Evolutionary conservation across 2,329 filamentous ascomycete species (phyloP), one percentile per base, ranked within the genome.

Genomic region (Epichloe sp.): DNA sequence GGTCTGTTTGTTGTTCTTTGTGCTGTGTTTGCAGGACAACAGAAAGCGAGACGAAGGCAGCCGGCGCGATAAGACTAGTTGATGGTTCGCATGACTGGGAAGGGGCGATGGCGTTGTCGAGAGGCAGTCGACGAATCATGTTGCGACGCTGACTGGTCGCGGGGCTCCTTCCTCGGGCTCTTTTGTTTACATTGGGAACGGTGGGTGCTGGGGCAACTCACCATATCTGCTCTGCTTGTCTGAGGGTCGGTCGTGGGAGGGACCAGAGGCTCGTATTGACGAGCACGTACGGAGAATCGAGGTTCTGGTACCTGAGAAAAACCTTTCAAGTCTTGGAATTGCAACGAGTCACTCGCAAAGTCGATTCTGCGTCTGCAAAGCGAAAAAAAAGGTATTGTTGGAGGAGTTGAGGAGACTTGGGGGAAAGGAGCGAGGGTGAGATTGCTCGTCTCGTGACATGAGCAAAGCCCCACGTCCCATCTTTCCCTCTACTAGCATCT

Each of bases 151-250:
- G 34, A 21, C 21, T 31, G 48, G n/a, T 38, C 52, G 52, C 45
- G 52, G 52, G 52, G 48, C 40, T 37, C 47, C 47, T 52, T 36
- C 49, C 37, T 49, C 47, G 31, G n/a, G n/a, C 26, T 34, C 37
- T 12, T 49, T 53, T 53, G 52, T 53, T 53, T 53, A 53, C 52
- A 49, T 26, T 10, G 3, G 49, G 46, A 31, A 48, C 5, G 35
- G 46, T 35, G 47, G 52, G 52, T 54, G 50, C 47, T 47, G 49
- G 40, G 49, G 52, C 47, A 54, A 51, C 52, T 54, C 47, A 54
- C 52, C 52, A 54, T 54, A 44, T 48, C 23, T 43, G n/a, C 17
- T 26, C 11, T 19, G 43, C 26, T 12, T 38, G n/a, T 49, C 23
- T 12, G 47, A 43, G 21, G 17, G 4, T 31, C 12, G 43, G 14